Evolutionary conservation across 345 rosid species (phyloP), one percentile per base, ranked within the genome.

Genomic region (Fremontodendron californicum): DNA sequence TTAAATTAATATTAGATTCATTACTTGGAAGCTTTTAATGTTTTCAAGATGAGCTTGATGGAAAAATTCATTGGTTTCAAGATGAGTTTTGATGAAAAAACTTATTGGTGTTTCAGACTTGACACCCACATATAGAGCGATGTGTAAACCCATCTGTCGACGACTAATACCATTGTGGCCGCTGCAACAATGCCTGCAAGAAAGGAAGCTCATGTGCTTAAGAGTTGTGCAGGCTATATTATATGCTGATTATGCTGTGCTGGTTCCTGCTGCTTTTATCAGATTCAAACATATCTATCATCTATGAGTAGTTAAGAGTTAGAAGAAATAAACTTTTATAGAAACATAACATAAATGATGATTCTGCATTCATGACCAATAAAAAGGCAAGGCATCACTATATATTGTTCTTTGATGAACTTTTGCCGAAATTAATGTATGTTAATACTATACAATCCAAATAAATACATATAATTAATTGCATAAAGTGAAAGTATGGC

Each of bases 181-280:
- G 76, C 3, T 86, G 88, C 82, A 45, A 60, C 75, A 66, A 78
- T 18, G 9, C 25, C 67, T 86, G 88, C 83, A 46, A 57, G 35
- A 81, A 75, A n/a, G 81, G 85, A 40, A 74, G 77, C 29, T 51
- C 73, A 0, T 86, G 88, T 0, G 70, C 33, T 37, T 81, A 75
- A 69, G 86, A 86, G 33, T 8, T 83, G 73, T 83, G 88, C 70
- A 83, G 60, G 35, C 35, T 33, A 33, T 33, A n/a, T n/a, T n/a
- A 75, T 83, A 85, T 40, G 85, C 83, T 45, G 48, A 54, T 23
- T 23, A 42, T 11, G 65, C 39, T 67, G 6, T 15, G n/a, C 9
- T 25, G 55, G 21, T 9, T 69, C 27, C 48, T 57, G 31, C n/a
- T n/a, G n/a, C 15, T 21, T 54, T 54, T 21, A 21, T 54, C 57